Percentiles rank a stretch among this genome's conserved stretches.
phyloP scores from a whole-genome alignment of 768 basidiomycete genomes.

The Pleurotus platypus region DNA sequence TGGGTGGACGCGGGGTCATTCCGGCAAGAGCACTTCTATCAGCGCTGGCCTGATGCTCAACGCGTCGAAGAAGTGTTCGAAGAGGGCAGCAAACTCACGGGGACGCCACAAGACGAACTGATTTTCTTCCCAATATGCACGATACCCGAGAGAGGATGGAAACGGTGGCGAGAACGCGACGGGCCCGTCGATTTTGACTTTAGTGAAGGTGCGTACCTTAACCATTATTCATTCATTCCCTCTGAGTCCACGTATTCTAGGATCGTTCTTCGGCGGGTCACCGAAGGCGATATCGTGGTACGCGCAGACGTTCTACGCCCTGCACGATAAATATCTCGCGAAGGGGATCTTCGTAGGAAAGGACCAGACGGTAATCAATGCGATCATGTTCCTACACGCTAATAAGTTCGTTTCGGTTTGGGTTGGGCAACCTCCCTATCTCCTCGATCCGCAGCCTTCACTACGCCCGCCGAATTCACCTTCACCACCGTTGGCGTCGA shows the following conservation, averaged over 20 bases:
- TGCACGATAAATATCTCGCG: slow-evolving; percentile 48
- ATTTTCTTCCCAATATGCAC: slow-evolving; percentile 45
- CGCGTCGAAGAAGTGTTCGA: slow-evolving; percentile 39
- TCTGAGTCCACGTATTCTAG: slow-evolving; percentile 21
- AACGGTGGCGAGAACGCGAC: slow-evolving; percentile 37
- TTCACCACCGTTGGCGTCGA: neutral
- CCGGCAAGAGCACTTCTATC: slow-evolving; percentile 36
- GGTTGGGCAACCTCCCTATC: slow-evolving; percentile 14
- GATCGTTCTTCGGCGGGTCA: slow-evolving; percentile 57
- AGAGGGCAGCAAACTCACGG: slow-evolving; percentile 25
- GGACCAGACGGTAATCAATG: slow-evolving; percentile 53
- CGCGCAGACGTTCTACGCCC: slow-evolving; percentile 39
- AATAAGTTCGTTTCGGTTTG: slow-evolving; percentile 42
- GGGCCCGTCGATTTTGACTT: slow-evolving; percentile 51
- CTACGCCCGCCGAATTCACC: neutral
- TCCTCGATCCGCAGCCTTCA: neutral
- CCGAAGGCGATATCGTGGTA: slow-evolving; percentile 44
- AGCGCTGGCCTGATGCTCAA: slow-evolving; percentile 42
- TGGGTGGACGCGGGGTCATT: slow-evolving; percentile 60
- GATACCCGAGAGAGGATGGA: slow-evolving; percentile 26
- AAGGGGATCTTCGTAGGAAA: slow-evolving; percentile 48
- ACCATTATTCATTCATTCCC: neutral
- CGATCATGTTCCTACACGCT: slow-evolving; percentile 42
- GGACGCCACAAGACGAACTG: slow-evolving; percentile 33
- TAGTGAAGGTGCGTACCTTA: slow-evolving; percentile 40